Conservation (phyloP, 352 stramenopile genomes). For the Phytophthora pinifolia region DNA sequence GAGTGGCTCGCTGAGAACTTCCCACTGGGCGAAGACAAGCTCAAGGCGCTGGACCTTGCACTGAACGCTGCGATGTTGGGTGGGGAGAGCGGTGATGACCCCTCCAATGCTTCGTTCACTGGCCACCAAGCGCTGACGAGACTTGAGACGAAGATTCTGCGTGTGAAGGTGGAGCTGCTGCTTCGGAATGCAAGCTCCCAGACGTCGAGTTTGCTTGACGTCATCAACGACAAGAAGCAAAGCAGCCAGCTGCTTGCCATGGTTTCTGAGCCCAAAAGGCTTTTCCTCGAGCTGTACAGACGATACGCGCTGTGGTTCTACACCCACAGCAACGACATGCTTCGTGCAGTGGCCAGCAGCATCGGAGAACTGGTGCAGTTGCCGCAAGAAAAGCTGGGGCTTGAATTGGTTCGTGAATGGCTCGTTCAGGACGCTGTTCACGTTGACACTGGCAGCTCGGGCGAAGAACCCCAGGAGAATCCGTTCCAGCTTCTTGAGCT, state of each 20-base stretch:
- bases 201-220: constrained; percentile 12
- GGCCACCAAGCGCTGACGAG: constrained; percentile 31
- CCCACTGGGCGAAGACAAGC: constrained; percentile 36
- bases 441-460: constrained; percentile 1
- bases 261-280: constrained; percentile 32
- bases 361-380: constrained; percentile 36
- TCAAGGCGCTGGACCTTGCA: constrained; percentile 51
- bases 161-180: constrained; percentile 39
- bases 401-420: constrained; percentile 53
- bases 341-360: constrained; percentile 33
- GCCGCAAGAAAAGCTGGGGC: constrained; percentile 24
- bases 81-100: constrained; percentile 5
- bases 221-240: constrained; percentile 19
- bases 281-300: constrained; percentile 50
- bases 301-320: constrained; percentile 41
- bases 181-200: constrained; percentile 27
- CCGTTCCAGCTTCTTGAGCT: constrained; percentile 36
- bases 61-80: constrained; percentile 21
- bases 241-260: constrained; percentile 31
- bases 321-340: constrained; percentile 21
- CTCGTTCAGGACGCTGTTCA: constrained; percentile 47
- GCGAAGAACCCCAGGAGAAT: constrained; percentile 23
- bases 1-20: constrained; percentile 61
- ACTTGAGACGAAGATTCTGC: constrained; percentile 45
- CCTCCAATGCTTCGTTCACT: constrained; percentile 35